Base-by-base conservation (phyloP, 345 rosid genomes). In the Gossypium stocksii region DNA sequence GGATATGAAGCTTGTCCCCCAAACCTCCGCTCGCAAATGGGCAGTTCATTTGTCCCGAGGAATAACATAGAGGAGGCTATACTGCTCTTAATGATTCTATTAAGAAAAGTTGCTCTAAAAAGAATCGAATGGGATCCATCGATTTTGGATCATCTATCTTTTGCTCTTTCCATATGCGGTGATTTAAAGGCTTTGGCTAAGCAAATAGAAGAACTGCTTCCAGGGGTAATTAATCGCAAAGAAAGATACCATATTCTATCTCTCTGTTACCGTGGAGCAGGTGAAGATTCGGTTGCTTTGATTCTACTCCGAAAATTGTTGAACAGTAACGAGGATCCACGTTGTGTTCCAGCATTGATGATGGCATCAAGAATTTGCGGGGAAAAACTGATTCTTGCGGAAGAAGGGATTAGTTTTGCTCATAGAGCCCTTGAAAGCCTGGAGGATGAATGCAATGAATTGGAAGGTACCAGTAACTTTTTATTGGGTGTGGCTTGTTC, bases 1-100 rank as follows among this genome's bases (percentile, higher is more conserved):
- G 97, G 97, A 66, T 90, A 88, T 66, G 97, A 92, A 84, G 90
- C 94, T 5, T 76, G 85, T 62, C 90, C 97, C 7, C 96, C 91
- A 2, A 83, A 85, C 76, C 92, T 92, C 46, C 93, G 91, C 20
- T 83, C 86, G 60, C 94, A 87, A 82, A 82, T 89, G 60, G 91
- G 84, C 58, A 81, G 88, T 17, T 86, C 94, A 1, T 90, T 87
- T 79, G 90, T 88, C 45, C 97, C 97, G 1, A 80, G 84, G 81
- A 90, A 87, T 84, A 90, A 86, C 48, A 76, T 89, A 46, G 97
- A 92, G 72, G 97, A 92, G 80, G 92, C 97, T 77, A 83, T 90
- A 70, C 93, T 92, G 68, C 86, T 92, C 29, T 72, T 92, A 15
- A 89, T 92, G 91, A 84, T 92, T 74, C 82, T 92, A 62, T 71